Evolutionary conservation across 2,329 filamentous ascomycete species (phyloP), one percentile per base, ranked within the genome.

Genomic region (Ophiostoma piceae): DNA sequence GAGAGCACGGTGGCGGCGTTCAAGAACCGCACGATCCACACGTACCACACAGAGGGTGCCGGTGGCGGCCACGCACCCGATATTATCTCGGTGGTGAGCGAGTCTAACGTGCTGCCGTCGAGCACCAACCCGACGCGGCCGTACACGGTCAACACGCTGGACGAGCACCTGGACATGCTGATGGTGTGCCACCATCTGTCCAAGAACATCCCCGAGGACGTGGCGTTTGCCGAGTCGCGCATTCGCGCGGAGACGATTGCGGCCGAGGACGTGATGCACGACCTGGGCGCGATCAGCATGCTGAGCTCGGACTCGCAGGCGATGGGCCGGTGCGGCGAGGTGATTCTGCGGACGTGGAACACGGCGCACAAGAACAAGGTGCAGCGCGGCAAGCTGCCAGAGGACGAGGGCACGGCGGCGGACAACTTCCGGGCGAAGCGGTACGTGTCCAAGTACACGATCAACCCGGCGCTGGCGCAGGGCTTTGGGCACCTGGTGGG

Each of bases 181-280:
- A 97, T 97, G 94, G 92, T 97, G 51, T 98, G 94, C 82, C 94
- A 98, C 79, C 94, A 98, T 77, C 83, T 98, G 11, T 93, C 89
- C 68, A 92, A 92, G 79, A 89, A 97, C 79, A 97, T 97, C 71
- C 92, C 94, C 71, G 94, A 98, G 81, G 94, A 98, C 77, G 90
- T 98, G 16, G 93, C 94, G 1, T 98, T 98, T 76, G 94, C 94
- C 66, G 94, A 98, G 81, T 92, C 89, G 47, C 92, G 94, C 54
- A 98, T 98, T 79, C 91, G 94, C 71, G 92, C 92, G 73, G 94
- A 98, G 81, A 98, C 94, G 47, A 98, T 98, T 77, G 94, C 94
- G 0, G 94, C 94, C 32, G 94, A 98, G 82, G 94, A 98, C 78
- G 93, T 98, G 0, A 87, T 98, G 22, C 94, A 98, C 78, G 94